Percentiles rank a stretch among this genome's conserved stretches.
Conservation (phyloP, 2,329 filamentous ascomycete genomes). For the Fusarium sp. region DNA sequence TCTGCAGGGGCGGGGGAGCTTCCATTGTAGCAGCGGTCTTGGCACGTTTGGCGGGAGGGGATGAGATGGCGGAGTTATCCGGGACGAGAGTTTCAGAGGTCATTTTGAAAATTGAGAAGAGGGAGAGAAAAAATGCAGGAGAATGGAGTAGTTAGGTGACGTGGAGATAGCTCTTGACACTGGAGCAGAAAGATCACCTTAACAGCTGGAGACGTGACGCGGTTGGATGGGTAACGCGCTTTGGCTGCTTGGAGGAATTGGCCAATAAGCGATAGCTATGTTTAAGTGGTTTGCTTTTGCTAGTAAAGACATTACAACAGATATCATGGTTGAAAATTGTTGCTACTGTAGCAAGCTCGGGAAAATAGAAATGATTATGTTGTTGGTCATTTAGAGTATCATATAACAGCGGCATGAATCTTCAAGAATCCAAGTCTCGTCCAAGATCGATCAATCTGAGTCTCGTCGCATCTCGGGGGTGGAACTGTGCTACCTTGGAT, state of each 20-base stretch:
- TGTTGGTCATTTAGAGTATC: neutral
- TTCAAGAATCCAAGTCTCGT: constrained; percentile 69
- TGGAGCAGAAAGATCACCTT: constrained; percentile 42
- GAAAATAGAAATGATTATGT: neutral
- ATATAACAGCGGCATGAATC: neutral
- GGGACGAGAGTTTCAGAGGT: constrained; percentile 48
- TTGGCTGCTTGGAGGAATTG: constrained; percentile 37
- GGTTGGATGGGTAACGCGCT: constrained; percentile 44
- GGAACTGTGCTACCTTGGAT: constrained; percentile 75
- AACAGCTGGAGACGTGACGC: constrained; percentile 49
- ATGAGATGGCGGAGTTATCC: constrained; percentile 68
- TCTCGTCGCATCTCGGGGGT: constrained; percentile 71
- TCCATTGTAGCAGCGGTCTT: constrained; percentile 69
- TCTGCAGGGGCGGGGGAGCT: constrained; percentile 73
- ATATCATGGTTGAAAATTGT: neutral
- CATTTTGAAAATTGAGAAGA: constrained; percentile 27
- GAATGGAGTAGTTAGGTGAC: constrained; percentile 46
- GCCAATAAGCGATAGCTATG: constrained; percentile 44
- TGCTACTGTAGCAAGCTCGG: neutral
- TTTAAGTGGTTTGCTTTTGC: constrained; percentile 43
- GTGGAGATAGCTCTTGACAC: constrained; percentile 7
- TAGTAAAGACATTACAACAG: neutral
- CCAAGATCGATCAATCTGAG: constrained; percentile 74
- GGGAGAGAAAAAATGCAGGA: constrained; percentile 16
- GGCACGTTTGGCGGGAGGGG: constrained; percentile 83